These are phyloP conservation scores for Boletus reticulatus DNA, from an alignment of 768 basidiomycete genomes.

Conservation along the genomic window DNA sequence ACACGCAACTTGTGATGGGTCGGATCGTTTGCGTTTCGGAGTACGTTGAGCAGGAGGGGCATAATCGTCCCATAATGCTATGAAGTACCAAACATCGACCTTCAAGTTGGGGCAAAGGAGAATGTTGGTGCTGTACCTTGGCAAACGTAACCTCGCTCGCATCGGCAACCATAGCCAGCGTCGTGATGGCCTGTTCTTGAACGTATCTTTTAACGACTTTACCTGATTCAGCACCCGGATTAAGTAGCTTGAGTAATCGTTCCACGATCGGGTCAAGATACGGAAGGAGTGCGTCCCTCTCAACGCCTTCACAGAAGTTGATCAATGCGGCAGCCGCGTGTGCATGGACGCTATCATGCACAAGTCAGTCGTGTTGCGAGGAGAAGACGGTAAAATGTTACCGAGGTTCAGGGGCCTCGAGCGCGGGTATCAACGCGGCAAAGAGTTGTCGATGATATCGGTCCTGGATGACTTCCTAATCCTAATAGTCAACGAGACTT, in stretches of 20 bases:
- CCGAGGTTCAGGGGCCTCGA: slow-evolving; percentile 76
- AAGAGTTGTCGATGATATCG: slow-evolving; percentile 68
- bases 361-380: not conserved
- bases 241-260: slow-evolving; percentile 54
- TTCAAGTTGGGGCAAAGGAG: not conserved
- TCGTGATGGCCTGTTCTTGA: slow-evolving; percentile 86
- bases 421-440: slow-evolving; percentile 63
- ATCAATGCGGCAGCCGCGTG: slow-evolving; percentile 87
- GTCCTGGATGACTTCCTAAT: slow-evolving; percentile 72
- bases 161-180: slow-evolving; percentile 86
- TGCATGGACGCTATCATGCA: slow-evolving; percentile 63
- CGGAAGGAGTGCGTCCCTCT: slow-evolving; percentile 65
- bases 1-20: slow-evolving; percentile 68
- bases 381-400: slow-evolving; percentile 23
- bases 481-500: not conserved
- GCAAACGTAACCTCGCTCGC: slow-evolving; percentile 77
- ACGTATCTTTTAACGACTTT: slow-evolving; percentile 57
- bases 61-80: slow-evolving; percentile 79
- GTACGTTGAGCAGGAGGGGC: slow-evolving; percentile 74
- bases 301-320: slow-evolving; percentile 89
- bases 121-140: slow-evolving; percentile 41
- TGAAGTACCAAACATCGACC: not conserved
- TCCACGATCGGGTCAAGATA: slow-evolving; percentile 82
- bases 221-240: slow-evolving; percentile 46
- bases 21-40: slow-evolving; percentile 65